Evolutionary conservation across 2,329 filamentous ascomycete species (phyloP).

Genomic region (Fusarium stilboides): DNA sequence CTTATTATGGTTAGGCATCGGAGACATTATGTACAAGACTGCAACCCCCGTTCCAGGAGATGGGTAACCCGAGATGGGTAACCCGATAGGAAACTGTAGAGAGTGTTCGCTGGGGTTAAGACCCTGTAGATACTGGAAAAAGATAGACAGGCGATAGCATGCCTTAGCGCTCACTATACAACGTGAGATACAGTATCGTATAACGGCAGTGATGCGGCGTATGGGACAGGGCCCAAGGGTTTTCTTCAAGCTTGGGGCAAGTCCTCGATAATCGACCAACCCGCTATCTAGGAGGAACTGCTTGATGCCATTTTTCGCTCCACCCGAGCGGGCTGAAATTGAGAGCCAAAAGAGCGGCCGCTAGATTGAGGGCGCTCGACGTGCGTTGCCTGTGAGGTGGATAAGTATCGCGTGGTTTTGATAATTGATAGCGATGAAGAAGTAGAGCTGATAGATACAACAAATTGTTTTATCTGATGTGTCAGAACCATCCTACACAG

Average conservation of each 20-base stretch:
- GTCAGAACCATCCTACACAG: neutral
- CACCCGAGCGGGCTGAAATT: conserved; percentile 44
- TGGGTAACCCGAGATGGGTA: conserved; percentile 2
- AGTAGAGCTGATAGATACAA: neutral
- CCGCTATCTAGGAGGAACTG: conserved; percentile 9
- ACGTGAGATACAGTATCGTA: conserved; percentile 1
- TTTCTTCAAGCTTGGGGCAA: conserved; percentile 23
- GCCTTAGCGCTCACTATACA: conserved; percentile 1
- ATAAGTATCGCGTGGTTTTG: neutral
- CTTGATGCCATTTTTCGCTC: conserved; percentile 31
- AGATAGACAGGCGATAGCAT: neutral
- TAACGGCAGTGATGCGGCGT: conserved; percentile 1
- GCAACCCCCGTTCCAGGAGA: conserved; percentile 35
- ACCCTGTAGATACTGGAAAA: conserved; percentile 1
- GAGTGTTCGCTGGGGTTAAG: conserved; percentile 3
- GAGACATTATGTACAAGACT: conserved; percentile 9
- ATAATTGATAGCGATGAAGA: neutral
- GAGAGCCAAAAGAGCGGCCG: conserved; percentile 46
- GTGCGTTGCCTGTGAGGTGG: conserved; percentile 3
- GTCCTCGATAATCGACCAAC: conserved; percentile 3
- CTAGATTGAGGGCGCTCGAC: conserved; percentile 48
- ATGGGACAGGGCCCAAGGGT: conserved; percentile 8
- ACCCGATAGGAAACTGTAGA: neutral
- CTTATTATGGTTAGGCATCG: conserved; percentile 14
- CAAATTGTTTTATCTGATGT: neutral